Evolutionary conservation across 257 asterid genomes (phyloP).

Genomic region (Marsdenia floribunda): DNA sequence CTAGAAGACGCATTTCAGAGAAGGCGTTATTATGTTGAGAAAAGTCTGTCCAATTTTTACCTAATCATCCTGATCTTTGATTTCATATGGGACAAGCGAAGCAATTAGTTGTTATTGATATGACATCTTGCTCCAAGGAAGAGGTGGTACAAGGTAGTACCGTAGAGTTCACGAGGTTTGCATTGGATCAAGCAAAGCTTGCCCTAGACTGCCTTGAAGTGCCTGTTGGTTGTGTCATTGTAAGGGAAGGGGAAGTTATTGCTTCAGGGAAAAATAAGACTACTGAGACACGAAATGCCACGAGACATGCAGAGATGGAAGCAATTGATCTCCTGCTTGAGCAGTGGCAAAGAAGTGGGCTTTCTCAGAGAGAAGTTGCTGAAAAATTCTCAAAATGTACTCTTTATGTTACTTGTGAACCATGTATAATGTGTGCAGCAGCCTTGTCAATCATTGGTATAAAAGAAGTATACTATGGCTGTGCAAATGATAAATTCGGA

Average conservation of each 20-base stretch:
- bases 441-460: slow-evolving; percentile 22
- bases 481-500: slow-evolving; percentile 92
- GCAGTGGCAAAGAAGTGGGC: slow-evolving; percentile 55
- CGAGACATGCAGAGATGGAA: slow-evolving; percentile 97
- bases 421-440: slow-evolving; percentile 95
- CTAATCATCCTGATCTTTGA: neutral
- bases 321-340: slow-evolving; percentile 82
- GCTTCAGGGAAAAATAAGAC: slow-evolving; percentile 79
- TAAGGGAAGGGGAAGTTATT: slow-evolving; percentile 59
- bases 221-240: slow-evolving; percentile 81
- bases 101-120: slow-evolving; percentile 7
- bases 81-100: neutral
- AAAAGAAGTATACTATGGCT: slow-evolving; percentile 47
- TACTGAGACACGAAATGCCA: slow-evolving; percentile 75
- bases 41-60: neutral
- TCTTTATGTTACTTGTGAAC: slow-evolving; percentile 91
- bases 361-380: slow-evolving; percentile 50
- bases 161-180: slow-evolving; percentile 56
- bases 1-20: too few relatives aligned
- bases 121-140: slow-evolving; percentile 30
- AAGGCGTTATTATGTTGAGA: too few relatives aligned
- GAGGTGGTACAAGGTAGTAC: slow-evolving; percentile 22
- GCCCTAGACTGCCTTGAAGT: slow-evolving; percentile 77
- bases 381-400: slow-evolving; percentile 56
- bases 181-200: slow-evolving; percentile 71